phyloP scores from a whole-genome alignment of 1,284 basidiomycete genomes.

The Melampsora occidentalis region DNA sequence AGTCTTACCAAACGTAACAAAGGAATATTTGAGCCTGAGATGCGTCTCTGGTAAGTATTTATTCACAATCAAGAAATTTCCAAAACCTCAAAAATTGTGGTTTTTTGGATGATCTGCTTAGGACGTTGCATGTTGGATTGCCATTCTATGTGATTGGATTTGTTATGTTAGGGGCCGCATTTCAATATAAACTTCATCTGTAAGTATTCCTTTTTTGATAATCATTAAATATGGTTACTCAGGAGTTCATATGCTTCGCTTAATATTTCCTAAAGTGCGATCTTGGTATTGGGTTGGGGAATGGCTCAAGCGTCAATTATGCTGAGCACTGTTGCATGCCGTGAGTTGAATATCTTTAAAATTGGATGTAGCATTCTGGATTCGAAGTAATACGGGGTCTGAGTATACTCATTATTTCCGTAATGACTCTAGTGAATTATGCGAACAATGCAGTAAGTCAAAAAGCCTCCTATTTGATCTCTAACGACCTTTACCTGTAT shows the following conservation, averaged over 20 bases:
- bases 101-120: constrained; percentile 48
- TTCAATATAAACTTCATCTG: constrained; percentile 29
- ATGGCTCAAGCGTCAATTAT: constrained; percentile 46
- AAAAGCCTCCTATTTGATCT: too few relatives aligned
- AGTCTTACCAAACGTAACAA: constrained; percentile 62
- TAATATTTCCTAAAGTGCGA: constrained; percentile 55
- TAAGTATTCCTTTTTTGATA: constrained; percentile 1
- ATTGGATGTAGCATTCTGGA: too few relatives aligned
- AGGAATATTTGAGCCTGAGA: constrained; percentile 70
- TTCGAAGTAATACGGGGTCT: constrained; percentile 46
- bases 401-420: constrained; percentile 54
- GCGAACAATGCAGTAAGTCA: constrained; percentile 33
- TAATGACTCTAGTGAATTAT: constrained; percentile 22
- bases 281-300: constrained; percentile 50
- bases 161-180: constrained; percentile 53
- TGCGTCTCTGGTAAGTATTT: constrained; percentile 62
- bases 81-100: too few relatives aligned
- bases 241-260: too few relatives aligned
- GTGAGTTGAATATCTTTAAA: constrained; percentile 4
- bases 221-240: too few relatives aligned
- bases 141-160: constrained; percentile 66
- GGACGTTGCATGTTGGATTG: constrained; percentile 66
- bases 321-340: constrained; percentile 38
- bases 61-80: too few relatives aligned
- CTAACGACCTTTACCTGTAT: too few relatives aligned